Evolutionary conservation across 2,329 filamentous ascomycete genomes (phyloP), one percentile per base, ranked within the genome.

Genomic region (Zasmidium cellare): DNA sequence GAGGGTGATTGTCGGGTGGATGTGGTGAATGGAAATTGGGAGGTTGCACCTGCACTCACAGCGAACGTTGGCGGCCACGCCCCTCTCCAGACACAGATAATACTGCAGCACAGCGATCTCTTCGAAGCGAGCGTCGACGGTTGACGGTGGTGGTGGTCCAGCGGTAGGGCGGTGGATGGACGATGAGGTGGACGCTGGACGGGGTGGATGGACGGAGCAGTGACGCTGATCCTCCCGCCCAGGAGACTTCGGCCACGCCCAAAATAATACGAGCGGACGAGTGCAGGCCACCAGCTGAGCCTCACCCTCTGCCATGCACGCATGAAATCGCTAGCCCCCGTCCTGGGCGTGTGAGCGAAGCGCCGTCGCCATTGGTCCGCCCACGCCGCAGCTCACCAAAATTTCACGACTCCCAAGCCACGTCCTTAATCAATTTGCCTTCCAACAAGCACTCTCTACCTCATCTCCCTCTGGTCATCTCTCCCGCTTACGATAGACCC

Each of bases 391-490:
- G 3, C 35, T n/a, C 7, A 9, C 35, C 35, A 41, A 41, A 41
- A 41, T 41, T 41, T 41, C 35, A 41, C 35, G 3, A 18, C 7
- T 3, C 19, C 9, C 24, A 51, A 31, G 23, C 49, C 49, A 22
- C 28, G 9, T 7, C 49, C 28, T 51, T 31, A 51, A 41, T 51
- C 49, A 52, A 52, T 52, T 24, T 45, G 23, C 50, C 38, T 24
- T 22, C n/a, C 31, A n/a, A 20, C 18, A 12, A 18, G 11, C 16
- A 20, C 6, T 18, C n/a, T 20, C 50, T 41, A 41, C 12, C 20
- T 18, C 50, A 16, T 22, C 35, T 6, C 25, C 31, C 6, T 19
- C 50, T 28, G 25, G 11, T 28, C 25, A 28, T 11, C 25, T 6
- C 6, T 24, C 31, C 50, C 23, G 50, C 38, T 16, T 25, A 19